Conservation (phyloP, 495 filamentous ascomycete genomes). For the Neurospora sp. region DNA sequence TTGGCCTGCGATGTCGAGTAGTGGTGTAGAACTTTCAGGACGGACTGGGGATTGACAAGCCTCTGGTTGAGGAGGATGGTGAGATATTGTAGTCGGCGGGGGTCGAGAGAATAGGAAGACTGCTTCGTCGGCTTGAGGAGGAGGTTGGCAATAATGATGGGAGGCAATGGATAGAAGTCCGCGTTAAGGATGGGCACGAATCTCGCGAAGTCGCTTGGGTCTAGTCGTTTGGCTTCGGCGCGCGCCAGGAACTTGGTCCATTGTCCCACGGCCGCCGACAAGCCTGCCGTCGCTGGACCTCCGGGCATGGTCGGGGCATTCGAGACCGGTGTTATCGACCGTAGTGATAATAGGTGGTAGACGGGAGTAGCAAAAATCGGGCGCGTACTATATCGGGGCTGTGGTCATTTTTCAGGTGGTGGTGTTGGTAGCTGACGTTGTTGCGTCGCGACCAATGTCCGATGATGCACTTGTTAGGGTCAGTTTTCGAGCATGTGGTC, state of each 20-base stretch:
- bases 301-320: slow-evolving; percentile 11
- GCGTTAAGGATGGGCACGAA: slow-evolving; percentile 28
- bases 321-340: background rate
- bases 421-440: background rate
- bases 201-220: slow-evolving; percentile 33
- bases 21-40: slow-evolving; percentile 48
- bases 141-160: slow-evolving; percentile 44
- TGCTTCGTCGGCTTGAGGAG: slow-evolving; percentile 43
- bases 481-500: background rate
- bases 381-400: background rate
- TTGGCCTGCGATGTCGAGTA: slow-evolving; percentile 43
- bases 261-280: slow-evolving; percentile 18
- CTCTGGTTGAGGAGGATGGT: slow-evolving; percentile 46
- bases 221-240: slow-evolving; percentile 37
- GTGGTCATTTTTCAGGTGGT: background rate
- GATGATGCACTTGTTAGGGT: background rate
- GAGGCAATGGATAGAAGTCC: slow-evolving; percentile 32
- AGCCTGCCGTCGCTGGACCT: slow-evolving; percentile 3
- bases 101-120: slow-evolving; percentile 46
- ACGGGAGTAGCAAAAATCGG: background rate
- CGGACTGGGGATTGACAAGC: slow-evolving; percentile 42
- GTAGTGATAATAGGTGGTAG: background rate
- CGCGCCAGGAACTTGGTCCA: slow-evolving; percentile 40
- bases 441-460: background rate
- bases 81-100: slow-evolving; percentile 53